These are phyloP conservation scores for Umbilicaria muhlenbergii DNA, from an alignment of 495 filamentous ascomycete species.

Conservation along the genomic window DNA sequence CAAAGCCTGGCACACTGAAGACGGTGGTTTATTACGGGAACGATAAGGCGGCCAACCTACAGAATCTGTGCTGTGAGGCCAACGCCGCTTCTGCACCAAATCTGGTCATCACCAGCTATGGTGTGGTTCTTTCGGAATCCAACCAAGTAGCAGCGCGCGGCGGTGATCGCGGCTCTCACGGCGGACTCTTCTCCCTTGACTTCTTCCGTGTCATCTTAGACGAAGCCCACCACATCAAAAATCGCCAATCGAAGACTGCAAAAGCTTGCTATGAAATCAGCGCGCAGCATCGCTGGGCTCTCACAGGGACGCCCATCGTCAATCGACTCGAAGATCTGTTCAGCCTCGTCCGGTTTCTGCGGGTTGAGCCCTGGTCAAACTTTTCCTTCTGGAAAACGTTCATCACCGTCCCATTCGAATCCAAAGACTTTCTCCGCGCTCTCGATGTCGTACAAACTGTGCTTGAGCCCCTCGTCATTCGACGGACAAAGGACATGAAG, in stretches of 20 bases:
- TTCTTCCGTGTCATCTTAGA: constrained; percentile 93
- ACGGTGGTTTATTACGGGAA: constrained; percentile 79
- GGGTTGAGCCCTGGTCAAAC: constrained; percentile 94
- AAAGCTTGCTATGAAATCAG: constrained; percentile 82
- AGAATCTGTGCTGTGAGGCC: constrained; percentile 55
- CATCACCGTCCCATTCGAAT: constrained; percentile 93
- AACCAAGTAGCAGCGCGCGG: constrained; percentile 42
- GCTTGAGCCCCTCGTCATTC: constrained; percentile 84
- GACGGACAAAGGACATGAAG: constrained; percentile 95
- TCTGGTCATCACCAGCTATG: constrained; percentile 92
- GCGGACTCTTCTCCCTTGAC: constrained; percentile 75
- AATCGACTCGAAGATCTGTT: constrained; percentile 96
- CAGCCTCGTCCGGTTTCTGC: constrained; percentile 76
- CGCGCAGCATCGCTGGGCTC: constrained; percentile 76
- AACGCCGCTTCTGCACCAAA: constrained; percentile 67
- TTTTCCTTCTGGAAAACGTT: constrained; percentile 99
- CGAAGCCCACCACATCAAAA: constrained; percentile 91
- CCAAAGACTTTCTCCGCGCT: constrained; percentile 80
- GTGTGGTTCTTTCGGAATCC: constrained; percentile 80
- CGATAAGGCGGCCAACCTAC: constrained; percentile 64
- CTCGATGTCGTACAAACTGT: constrained; percentile 96
- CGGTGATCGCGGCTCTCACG: constrained; percentile 40
- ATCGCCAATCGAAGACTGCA: constrained; percentile 74
- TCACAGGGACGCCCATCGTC: constrained; percentile 94
- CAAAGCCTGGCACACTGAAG: constrained; percentile 63